Evolutionary conservation across 176 grass and related monocot species (phyloP).

Genomic region (Raddia distichophylla): DNA sequence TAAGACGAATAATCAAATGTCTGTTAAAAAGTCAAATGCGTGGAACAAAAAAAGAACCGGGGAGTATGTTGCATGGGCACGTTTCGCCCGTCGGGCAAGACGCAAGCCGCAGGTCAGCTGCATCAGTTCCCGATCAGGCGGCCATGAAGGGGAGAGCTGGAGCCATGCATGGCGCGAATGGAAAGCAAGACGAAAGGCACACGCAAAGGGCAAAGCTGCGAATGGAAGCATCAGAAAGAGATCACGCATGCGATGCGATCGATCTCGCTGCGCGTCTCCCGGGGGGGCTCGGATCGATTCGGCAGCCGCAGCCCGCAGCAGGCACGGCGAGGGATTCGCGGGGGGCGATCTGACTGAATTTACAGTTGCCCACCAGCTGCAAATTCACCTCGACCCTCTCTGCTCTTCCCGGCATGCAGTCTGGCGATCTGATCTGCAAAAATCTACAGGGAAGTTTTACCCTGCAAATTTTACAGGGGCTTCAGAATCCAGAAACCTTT

Average conservation of each 20-base stretch:
- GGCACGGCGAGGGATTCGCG: slow-evolving; percentile 37
- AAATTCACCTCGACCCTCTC: not conserved
- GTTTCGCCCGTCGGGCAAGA: not conserved
- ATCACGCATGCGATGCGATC: not conserved
- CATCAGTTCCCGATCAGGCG: not conserved
- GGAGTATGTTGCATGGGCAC: not conserved
- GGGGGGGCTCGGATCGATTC: slow-evolving; percentile 16
- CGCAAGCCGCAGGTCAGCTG: not conserved
- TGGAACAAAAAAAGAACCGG: too few species aligned
- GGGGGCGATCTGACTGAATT: slow-evolving; percentile 39
- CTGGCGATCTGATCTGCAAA: not conserved
- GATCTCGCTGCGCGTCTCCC: slow-evolving; percentile 38
- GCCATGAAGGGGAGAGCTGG: not conserved
- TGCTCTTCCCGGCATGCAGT: not conserved
- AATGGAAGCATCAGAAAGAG: slow-evolving; percentile 11
- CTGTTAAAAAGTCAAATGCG: too few species aligned
- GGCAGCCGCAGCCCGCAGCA: too few species aligned
- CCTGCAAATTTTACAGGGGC: not conserved
- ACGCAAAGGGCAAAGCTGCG: slow-evolving; percentile 17
- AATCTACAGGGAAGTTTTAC: not conserved
- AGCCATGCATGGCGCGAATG: not conserved
- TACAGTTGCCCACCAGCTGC: not conserved
- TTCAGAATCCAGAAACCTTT: slow-evolving; percentile 17
- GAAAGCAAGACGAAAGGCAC: not conserved
- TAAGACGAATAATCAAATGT: too few species aligned